A percentile compares a stretch with the other conserved stretches of the same genome.
Conservation (phyloP, 345 rosid genomes). For the Dimocarpus longan region DNA sequence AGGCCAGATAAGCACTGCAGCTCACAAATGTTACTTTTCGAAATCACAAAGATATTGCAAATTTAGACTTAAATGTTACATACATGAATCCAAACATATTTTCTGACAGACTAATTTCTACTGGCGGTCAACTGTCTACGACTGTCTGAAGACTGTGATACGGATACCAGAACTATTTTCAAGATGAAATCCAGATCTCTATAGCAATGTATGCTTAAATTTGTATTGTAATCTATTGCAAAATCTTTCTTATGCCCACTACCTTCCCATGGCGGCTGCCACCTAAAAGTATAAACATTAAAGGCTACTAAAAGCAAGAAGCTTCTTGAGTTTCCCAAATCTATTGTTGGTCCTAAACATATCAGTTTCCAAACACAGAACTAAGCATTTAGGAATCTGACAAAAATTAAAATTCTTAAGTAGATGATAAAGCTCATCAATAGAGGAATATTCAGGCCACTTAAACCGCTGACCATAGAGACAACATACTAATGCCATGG, state of each 20-base stretch:
- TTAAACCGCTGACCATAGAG: background rate
- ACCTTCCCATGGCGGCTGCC: background rate
- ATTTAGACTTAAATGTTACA: background rate
- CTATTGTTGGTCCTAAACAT: background rate
- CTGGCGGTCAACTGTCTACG: background rate
- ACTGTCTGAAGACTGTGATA: background rate
- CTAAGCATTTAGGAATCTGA: slow-evolving; percentile 6
- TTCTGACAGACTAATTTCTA: background rate
- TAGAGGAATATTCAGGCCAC: background rate
- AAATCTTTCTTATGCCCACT: background rate
- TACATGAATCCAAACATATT: background rate
- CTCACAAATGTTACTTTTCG: background rate
- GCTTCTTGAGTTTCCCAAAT: background rate
- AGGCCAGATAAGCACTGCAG: background rate
- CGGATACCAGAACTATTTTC: background rate
- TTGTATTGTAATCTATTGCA: background rate
- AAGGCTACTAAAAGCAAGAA: background rate
- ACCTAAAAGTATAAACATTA: background rate
- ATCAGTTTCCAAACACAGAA: background rate
- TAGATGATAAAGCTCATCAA: background rate
- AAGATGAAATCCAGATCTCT: background rate
- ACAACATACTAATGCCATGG: slow-evolving; percentile 15
- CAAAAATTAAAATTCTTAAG: background rate
- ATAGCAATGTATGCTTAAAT: background rate
- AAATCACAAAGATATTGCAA: background rate